Evolutionary conservation across 148 eudicot genomes (phyloP), one percentile per base, ranked within the genome.

Genomic region (Diospyros lotus): DNA sequence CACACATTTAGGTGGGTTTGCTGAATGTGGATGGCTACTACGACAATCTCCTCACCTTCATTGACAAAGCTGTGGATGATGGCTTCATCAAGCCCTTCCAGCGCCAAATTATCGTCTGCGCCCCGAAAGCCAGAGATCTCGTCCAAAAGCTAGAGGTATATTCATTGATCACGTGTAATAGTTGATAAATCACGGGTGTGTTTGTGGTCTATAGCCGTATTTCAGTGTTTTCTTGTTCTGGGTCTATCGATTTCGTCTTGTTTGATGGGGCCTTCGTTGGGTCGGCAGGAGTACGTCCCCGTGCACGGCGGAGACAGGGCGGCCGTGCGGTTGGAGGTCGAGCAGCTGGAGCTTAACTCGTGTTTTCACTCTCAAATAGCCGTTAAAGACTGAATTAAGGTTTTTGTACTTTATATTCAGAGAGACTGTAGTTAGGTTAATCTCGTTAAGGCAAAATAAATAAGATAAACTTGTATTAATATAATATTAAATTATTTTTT

Each of bases 21-120:
- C 79, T 90, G 67, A 90, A 90, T 82, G 95, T 90, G n/a, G 95
- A 90, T 72, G 95, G 95, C 3, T 90, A 85, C 75, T 90, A 88
- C 75, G 81, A 90, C 80, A 78, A 75, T 0, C 80, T 90, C 28
- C 80, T 90, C 3, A 83, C 84, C 44, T 88, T 90, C 83, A 86
- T 90, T 44, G 95, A 90, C 59, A 87, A 87, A 75, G 92, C 92
- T 8, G 92, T 90, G 9, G 92, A 90, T 74, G 90, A 90, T 79
- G 95, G 87, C n/a, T 90, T 90, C 81, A 87, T 90, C 11, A 61
- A 64, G 68, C 92, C 95, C 58, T 76, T 83, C 15, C 89, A 89
- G 65, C 89, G 92, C 64, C 82, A 87, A 79, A 90, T 90, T 8
- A 71, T 90, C 64, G 92, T 90, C 58, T 88, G 90, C 43, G 92